Base-by-base conservation (phyloP, 1,284 basidiomycete genomes). In the Gomphus sp. region DNA sequence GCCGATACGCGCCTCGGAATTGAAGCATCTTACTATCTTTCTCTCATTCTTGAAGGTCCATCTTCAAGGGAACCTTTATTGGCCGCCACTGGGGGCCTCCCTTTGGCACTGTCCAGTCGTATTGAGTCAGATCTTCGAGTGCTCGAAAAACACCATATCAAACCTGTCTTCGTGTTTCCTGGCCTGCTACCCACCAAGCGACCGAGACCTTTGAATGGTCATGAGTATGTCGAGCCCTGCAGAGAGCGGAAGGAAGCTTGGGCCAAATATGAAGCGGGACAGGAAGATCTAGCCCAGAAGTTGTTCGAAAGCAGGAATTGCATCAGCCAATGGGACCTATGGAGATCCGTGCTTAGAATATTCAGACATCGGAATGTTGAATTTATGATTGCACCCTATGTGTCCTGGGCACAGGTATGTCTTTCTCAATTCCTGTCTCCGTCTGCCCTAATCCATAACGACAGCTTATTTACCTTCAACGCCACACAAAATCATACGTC, bases 161-260 rank as follows among this genome's bases (percentile, higher is more conserved):
- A 97, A 71, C 97, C 96, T 31, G 93, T 99, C 39, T 98, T 99
- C 69, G 93, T 99, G 54, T 97, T 99, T 73, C 85, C 91, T 47
- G 96, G 96, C 14, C 76, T 97, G 43, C 71, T 79, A 3, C 88
- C 83, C 12, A 85, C 80, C 68, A 85, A 83, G 65, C 82, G 85
- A 59, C 79, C 76, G 74, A 85, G 84, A 67, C 77, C 76, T 22
- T 62, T 69, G 64, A 56, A 75, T 62, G 74, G 78, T 63, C 74
- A 80, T 67, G 88, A 88, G 65, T 76, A 84, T 65, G 80, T 77
- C 53, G 89, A 91, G 44, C 87, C 85, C 25, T 88, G 85, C 67
- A 77, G 83, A 56, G 90, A 91, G 67, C 74, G 88, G 61, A 77
- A 84, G 62, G 84, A 90, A 61, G 94, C 92, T 8, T 98, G 94